Evolutionary conservation across 495 filamentous ascomycete genomes (phyloP).

Genomic region (Aspergillus ellipticus): DNA sequence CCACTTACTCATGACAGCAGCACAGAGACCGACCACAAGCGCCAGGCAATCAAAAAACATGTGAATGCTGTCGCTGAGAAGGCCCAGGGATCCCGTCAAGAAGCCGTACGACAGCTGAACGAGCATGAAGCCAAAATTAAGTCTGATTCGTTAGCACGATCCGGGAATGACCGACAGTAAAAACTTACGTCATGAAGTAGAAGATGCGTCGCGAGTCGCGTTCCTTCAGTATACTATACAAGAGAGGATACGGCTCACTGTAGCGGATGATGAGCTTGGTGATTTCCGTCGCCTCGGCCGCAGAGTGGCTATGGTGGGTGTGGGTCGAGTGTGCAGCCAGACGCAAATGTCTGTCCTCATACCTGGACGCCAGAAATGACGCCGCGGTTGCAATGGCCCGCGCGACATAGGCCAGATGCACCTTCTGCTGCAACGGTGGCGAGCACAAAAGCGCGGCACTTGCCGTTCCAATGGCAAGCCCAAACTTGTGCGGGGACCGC

Average conservation of each 20-base stretch:
- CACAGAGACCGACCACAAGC: constrained; percentile 83
- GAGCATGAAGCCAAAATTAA: constrained; percentile 95
- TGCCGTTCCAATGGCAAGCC: constrained; percentile 29
- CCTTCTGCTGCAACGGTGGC: constrained; percentile 29
- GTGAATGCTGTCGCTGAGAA: constrained; percentile 96
- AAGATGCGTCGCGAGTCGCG: constrained; percentile 95
- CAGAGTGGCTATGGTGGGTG: constrained; percentile 38
- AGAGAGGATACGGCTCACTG: constrained; percentile 65
- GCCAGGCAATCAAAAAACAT: constrained; percentile 99
- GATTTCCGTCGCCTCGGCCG: constrained; percentile 48
- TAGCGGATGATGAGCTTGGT: constrained; percentile 62
- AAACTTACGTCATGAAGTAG: constrained; percentile 85
- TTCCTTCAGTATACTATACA: constrained; percentile 82
- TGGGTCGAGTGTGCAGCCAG: constrained; percentile 28
- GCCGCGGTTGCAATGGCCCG: constrained; percentile 28
- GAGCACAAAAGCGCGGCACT: constrained; percentile 34
- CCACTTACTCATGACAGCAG: constrained; percentile 98
- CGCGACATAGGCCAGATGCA: constrained; percentile 27
- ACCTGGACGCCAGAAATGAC: constrained; percentile 35
- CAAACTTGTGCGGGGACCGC: constrained; percentile 32
- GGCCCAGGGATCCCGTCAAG: constrained; percentile 82
- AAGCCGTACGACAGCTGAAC: constrained; percentile 94
- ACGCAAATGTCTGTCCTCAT: constrained; percentile 33
- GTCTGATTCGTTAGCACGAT: constrained; percentile 41
- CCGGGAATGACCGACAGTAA: neutral